Evolutionary conservation across 1,284 basidiomycete genomes (phyloP), one percentile per base, ranked within the genome.

Genomic region (Bjerkandera adusta): DNA sequence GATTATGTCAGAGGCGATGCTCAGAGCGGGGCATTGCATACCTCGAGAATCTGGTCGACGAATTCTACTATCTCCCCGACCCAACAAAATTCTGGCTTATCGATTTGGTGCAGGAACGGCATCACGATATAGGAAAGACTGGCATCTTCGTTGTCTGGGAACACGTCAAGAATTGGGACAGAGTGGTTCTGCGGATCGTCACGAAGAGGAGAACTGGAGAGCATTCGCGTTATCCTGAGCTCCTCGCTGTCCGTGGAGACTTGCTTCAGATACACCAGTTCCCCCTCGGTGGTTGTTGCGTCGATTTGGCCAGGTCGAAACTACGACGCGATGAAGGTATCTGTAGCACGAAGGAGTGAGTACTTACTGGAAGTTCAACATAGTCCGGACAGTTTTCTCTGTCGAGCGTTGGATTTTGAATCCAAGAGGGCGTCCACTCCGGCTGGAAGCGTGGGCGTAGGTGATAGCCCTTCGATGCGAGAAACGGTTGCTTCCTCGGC

Each of bases 21-120:
- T 8, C 8, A n/a, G 8, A 30, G 27, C n/a, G 27, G 8, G 27
- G 8, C n/a, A n/a, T 3, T 32, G 41, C 45, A 11, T 38, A 71
- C 71, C 58, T 72, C 63, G 16, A 72, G 64, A 1, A 67, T 49
- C 39, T 65, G 63, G 5, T 43, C 18, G 20, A 58, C 47, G 29
- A 63, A 60, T 21, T 57, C 54, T 4, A 63, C 36, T n/a, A 56
- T 52, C 36, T 65, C 63, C 2, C 53, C 56, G 16, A 60, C 50
- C 12, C 52, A 48, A 24, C 43, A 40, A 45, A 65, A 60, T 4
- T 15, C 42, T 18, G 58, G 61, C 11, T 53, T 36, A 22, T 60
- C 44, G 21, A 51, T 56, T 3, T 34, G 30, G 3, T 58, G 55
- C 4, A 62, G 47, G 7, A 56, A 42, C 5, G 62, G 60, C 51